Evolutionary conservation across 2,329 filamentous ascomycete genomes (phyloP).

Genomic region (Sclerotinia nivalis): DNA sequence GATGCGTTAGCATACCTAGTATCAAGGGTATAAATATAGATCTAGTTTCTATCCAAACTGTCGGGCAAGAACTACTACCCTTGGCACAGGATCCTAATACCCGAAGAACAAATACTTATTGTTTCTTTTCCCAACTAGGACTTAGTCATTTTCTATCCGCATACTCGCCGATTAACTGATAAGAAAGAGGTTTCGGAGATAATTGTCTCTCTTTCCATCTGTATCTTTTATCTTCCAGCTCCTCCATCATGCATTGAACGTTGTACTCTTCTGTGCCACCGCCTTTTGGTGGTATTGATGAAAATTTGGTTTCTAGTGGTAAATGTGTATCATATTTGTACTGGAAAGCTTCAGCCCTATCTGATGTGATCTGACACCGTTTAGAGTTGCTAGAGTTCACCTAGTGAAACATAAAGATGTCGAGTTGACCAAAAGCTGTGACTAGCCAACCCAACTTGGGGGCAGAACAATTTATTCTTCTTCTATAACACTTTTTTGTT

Average conservation of each 20-base stretch:
- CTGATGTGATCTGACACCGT: not conserved
- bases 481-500: too few relatives aligned
- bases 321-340: conserved; percentile 2
- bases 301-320: not conserved
- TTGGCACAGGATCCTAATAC: not conserved
- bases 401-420: not conserved
- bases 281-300: not conserved
- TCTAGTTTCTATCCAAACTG: conserved; percentile 11
- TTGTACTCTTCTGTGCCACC: not conserved
- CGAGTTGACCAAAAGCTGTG: not conserved
- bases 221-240: not conserved
- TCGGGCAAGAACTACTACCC: conserved; percentile 3
- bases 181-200: not conserved
- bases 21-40: not conserved
- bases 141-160: not conserved
- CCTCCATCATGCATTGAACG: not conserved
- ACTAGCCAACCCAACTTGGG: not conserved
- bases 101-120: not conserved
- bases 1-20: not conserved
- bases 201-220: not conserved
- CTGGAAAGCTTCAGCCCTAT: conserved; percentile 14
- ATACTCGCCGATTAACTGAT: not conserved
- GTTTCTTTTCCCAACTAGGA: not conserved
- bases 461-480: too few relatives aligned
- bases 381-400: not conserved